Base-by-base conservation (phyloP, 768 basidiomycete genomes). In the Pulveroboletus frians region DNA sequence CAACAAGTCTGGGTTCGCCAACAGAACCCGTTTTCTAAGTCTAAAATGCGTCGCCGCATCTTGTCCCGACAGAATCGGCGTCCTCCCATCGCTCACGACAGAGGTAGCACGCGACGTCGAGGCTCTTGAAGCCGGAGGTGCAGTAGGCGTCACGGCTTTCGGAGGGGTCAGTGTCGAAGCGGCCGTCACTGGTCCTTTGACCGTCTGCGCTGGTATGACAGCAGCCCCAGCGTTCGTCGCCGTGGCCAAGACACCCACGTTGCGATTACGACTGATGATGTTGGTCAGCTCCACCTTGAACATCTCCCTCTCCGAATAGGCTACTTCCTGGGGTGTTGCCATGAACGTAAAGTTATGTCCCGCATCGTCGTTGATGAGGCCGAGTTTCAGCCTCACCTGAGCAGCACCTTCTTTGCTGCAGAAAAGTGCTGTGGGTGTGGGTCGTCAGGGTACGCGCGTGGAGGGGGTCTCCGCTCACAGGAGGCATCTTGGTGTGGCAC, bases 261-360 rank as follows among this genome's bases (percentile, higher is more conserved):
- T 73, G 46, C 84, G 79, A 69, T 92, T 92, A 43, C 77, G 78
- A 56, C 80, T 78, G 52, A 94, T 87, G 63, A 92, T 84, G 46
- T 73, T 74, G 8, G 85, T 87, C 48, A 92, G 73, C 62, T 88
- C 85, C 36, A 73, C 73, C 72, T 92, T 92, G 77, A 92, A 92
- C 56, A 75, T 75, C 69, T 91, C 89, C 58, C 91, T 79, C 63
- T 93, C 91, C 23, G 71, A 60, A 47, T 78, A 71, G 30, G 90
- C 87, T 57, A 77, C 67, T 1, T 80, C 68, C 50, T 77, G 79
- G 2, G 85, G 79, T 2, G 39, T 43, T 1, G 85, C 79, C 2
- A 77, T 81, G 70, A 89, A 92, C 1, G 85, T 85, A 66, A 93
- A 94, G 59, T 83, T 88, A 71, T 89, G 85, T 8, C 85, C 87